These are phyloP conservation scores for Penicillium lividum DNA, from an alignment of 495 filamentous ascomycete species.

Conservation along the genomic window DNA sequence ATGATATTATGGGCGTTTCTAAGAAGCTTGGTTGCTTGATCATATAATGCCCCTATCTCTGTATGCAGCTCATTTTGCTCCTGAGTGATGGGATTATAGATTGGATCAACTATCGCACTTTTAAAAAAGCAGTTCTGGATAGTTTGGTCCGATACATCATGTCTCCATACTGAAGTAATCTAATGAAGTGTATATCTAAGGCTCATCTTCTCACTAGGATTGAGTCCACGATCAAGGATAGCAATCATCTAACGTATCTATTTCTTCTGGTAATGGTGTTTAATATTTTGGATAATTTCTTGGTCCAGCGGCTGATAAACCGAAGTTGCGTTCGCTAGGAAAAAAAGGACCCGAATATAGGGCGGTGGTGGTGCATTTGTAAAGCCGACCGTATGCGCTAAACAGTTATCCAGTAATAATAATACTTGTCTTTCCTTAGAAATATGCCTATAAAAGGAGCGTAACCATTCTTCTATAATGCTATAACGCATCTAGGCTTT, in stretches of 20 bases:
- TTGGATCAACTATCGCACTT: background rate
- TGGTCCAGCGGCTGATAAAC: conserved; percentile 31
- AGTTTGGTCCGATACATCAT: background rate
- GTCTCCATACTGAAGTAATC: conserved; percentile 6
- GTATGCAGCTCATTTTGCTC: background rate
- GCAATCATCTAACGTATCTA: conserved; percentile 21
- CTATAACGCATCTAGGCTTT: conserved; percentile 23
- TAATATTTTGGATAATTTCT: conserved; percentile 30
- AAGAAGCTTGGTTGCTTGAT: conserved; percentile 3
- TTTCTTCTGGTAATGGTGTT: conserved; percentile 23
- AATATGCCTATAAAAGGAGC: conserved; percentile 26
- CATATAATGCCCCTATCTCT: conserved; percentile 1
- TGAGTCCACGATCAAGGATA: conserved; percentile 10
- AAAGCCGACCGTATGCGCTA: background rate
- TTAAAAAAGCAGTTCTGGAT: conserved; percentile 10
- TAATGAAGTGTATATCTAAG: conserved; percentile 6
- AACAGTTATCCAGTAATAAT: background rate
- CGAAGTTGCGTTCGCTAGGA: conserved; percentile 25
- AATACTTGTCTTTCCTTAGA: background rate
- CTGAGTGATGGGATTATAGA: background rate
- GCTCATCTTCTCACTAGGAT: conserved; percentile 5
- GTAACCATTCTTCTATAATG: conserved; percentile 28
- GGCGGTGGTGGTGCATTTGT: background rate
- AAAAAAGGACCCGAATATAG: conserved; percentile 8
- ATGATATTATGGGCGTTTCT: conserved; percentile 1